Evolutionary conservation across 805 yeast genomes (phyloP), one percentile per base, ranked within the genome.

Genomic region (Schwanniomyces yamadae): DNA sequence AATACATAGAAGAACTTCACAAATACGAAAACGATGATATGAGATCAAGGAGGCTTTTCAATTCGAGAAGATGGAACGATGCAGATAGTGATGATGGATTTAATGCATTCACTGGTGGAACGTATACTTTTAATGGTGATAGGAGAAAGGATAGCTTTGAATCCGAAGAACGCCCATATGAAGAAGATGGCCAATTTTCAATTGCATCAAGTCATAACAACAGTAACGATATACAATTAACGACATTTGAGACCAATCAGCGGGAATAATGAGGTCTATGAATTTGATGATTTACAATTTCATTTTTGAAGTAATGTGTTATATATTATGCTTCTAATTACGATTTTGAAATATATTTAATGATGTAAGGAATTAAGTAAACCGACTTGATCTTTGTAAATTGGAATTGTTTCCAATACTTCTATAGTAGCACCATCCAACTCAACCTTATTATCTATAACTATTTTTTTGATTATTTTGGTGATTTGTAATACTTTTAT

Each of bases 11-110:
- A 20, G 66, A 60, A 18, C 54, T 45, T 13, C 48, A 46, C 25
- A 43, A 39, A n/a, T 52, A 57, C 39, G 54, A 48, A 11, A 59
- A 57, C 39, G 66, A 63, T 36, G 68, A 62, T 33, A 61, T 62
- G 67, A 48, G 63, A 38, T 48, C 49, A 34, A 46, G 51, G 10
- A 46, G 48, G 28, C 46, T 48, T 23, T 32, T 39, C 5, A 33
- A 35, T n/a, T 33, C 28, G 14, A 30, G 34, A 2, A 34, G 35
- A 34, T 39, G 43, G 25, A 55, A 55, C 28, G 70, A 64, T 26
- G 41, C 58, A 9, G 63, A 50, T 8, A 65, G 72, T 36, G 74
- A 68, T 33, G 72, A 66, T 38, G 73, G 73, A 9, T 65, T 68
- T 26, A 63, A 57, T 41, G 68, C 68, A 5, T 66, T 62, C 46